Evolutionary conservation across 1,284 basidiomycete species (phyloP).

Genomic region (Moesziomyces sp.): DNA sequence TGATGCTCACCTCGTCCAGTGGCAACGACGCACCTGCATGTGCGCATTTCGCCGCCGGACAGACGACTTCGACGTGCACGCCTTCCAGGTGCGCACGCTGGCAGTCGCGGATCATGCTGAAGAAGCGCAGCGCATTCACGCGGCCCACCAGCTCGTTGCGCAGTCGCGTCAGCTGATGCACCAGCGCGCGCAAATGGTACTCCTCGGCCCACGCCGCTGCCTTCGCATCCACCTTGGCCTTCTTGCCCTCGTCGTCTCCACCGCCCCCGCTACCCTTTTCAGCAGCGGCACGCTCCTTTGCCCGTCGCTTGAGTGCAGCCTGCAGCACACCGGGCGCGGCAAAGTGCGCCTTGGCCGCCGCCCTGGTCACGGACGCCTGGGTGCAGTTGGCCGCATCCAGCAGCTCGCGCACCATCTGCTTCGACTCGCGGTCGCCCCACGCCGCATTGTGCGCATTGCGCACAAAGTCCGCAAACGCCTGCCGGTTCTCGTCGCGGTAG

Average conservation of each 20-base stretch:
- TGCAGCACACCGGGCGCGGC: constrained; percentile 25
- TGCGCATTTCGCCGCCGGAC: constrained; percentile 38
- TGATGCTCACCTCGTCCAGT: constrained; percentile 42
- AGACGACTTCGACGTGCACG: constrained; percentile 31
- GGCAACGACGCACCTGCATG: constrained; percentile 16
- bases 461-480: constrained; percentile 78
- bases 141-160: constrained; percentile 54
- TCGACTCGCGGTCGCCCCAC: constrained; percentile 78
- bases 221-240: constrained; percentile 29
- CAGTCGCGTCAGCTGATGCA: constrained; percentile 50
- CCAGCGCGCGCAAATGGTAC: constrained; percentile 43
- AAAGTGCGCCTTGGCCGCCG: constrained; percentile 29
- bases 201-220: constrained; percentile 51
- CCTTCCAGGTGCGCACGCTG: constrained; percentile 49
- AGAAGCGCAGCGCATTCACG: constrained; percentile 56
- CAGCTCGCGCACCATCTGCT: constrained; percentile 73
- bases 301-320: constrained; percentile 40
- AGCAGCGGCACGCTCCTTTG: constrained; percentile 32
- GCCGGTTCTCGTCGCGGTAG: constrained; percentile 76
- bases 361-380: constrained; percentile 17
- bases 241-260: constrained; percentile 28
- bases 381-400: constrained; percentile 72
- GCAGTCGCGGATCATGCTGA: constrained; percentile 51
- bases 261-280: constrained; percentile 28
- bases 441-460: constrained; percentile 74